Evolutionary conservation across 176 grass and related monocot genomes (phyloP).

Genomic region (Eremochloa ophiuroides): DNA sequence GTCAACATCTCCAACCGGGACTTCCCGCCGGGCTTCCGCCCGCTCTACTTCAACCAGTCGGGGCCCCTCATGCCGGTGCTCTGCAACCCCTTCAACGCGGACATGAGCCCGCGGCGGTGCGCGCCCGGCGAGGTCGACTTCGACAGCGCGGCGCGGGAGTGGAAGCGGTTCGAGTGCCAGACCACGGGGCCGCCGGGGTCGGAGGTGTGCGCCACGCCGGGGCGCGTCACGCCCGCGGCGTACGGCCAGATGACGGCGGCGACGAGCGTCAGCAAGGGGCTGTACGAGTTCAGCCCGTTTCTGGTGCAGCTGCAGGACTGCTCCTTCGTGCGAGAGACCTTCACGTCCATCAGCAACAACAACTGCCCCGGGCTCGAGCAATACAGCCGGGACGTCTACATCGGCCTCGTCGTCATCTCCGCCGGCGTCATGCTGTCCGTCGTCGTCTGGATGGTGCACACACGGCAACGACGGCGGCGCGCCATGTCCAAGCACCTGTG

Average conservation of each 20-base stretch:
- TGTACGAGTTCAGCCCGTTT: conserved; percentile 77
- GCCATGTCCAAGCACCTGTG: conserved; percentile 30
- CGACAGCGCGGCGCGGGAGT: conserved; percentile 48
- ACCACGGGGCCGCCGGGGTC: conserved; percentile 14
- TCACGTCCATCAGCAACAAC: conserved; percentile 44
- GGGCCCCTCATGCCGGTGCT: conserved; percentile 64
- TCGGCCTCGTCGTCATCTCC: conserved; percentile 52
- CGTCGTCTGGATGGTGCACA: conserved; percentile 73
- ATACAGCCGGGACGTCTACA: conserved; percentile 57
- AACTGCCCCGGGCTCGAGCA: conserved; percentile 67
- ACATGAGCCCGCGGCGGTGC: conserved; percentile 55
- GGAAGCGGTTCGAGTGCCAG: conserved; percentile 67
- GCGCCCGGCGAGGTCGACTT: conserved; percentile 57
- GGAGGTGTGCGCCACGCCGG: conserved; percentile 56
- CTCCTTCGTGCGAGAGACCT: conserved; percentile 79
- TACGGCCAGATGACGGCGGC: conserved; percentile 81
- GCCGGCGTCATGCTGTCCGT: conserved; percentile 57
- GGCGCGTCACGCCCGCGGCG: conserved; percentile 58
- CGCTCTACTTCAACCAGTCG: conserved; percentile 91
- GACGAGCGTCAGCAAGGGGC: conserved; percentile 46
- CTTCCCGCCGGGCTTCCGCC: conserved; percentile 41
- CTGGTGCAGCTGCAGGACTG: conserved; percentile 77
- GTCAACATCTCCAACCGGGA: conserved; percentile 76
- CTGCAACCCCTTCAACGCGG: conserved; percentile 67
- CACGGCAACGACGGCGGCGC: conserved; percentile 59